Base-by-base conservation (phyloP, 768 basidiomycete genomes). In the Clitopilus passeckerianus region DNA sequence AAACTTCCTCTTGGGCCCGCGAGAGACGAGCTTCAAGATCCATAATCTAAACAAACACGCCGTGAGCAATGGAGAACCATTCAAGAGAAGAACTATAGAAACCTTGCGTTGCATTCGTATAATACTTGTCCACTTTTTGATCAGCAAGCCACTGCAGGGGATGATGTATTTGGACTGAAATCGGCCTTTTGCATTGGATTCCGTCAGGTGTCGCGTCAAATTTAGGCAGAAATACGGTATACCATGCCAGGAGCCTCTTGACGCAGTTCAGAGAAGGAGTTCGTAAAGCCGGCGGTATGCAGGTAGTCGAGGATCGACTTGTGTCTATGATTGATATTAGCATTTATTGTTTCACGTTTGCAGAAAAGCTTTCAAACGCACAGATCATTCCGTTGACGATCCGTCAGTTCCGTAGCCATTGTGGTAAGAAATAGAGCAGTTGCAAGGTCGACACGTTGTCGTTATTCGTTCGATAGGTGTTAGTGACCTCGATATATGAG, bases 121-220 rank as follows among this genome's bases (percentile, higher is more conserved):
- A 22, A 91, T 87, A 65, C 86, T 86, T 52, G 87, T 90, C 90
- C 90, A 91, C 70, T 91, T 91, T 83, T 90, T 90, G 71, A 87
- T 89, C 57, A 91, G 72, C 58, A 91, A 69, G 0, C 89, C 89
- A 33, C 59, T 66, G 65, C 64, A 33, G 62, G 65, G 24, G 64
- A 61, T 18, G 57, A 60, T 34, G 66, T 61, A 62, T 72, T 71
- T 33, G 71, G 68, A 53, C 66, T 58, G 57, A 68, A 71, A 57
- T 72, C 67, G 53, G 65, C 54, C 69, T 71, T 43, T 53, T 57
- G 54, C 34, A 33, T 9, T 24, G 62, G 41, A 41, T 59, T 41
- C 20, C 56, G 34, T 30, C 44, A 54, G 37, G 27, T 30, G 27
- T 30, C 7, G 27, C 8, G 12, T 18, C 18, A 54, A 9, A 20